These are phyloP conservation scores for Candida vaughaniae DNA, from an alignment of 805 yeast genomes.

Conservation along the genomic window DNA sequence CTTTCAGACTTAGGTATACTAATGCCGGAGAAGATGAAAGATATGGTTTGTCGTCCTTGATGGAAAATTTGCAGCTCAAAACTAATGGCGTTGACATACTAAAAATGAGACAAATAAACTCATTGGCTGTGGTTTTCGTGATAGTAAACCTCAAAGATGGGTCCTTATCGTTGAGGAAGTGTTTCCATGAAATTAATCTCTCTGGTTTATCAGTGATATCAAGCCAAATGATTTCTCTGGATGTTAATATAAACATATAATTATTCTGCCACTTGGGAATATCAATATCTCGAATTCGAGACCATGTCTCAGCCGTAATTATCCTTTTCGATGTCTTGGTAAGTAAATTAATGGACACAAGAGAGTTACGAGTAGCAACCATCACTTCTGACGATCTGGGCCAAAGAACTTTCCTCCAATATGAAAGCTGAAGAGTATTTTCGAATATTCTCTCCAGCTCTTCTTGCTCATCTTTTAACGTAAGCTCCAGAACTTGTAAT, in stretches of 20 bases:
- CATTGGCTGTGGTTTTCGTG: conserved; percentile 18
- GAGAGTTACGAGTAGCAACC: conserved; percentile 44
- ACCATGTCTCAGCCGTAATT: conserved; percentile 54
- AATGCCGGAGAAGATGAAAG: conserved; percentile 19
- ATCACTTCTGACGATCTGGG: conserved; percentile 25
- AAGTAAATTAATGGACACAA: conserved; percentile 28
- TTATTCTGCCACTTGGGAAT: conserved; percentile 12
- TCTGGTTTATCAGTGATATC: conserved; percentile 25
- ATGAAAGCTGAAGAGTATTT: conserved; percentile 44
- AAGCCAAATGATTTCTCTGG: conserved; percentile 62
- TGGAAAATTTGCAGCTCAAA: conserved; percentile 33
- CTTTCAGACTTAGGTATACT: conserved; percentile 9
- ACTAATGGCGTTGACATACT: conserved; percentile 29
- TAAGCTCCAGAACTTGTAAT: conserved; percentile 3
- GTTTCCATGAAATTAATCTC: conserved; percentile 71
- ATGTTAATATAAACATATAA: conserved; percentile 57
- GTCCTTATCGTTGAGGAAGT: conserved; percentile 56
- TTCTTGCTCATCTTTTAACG: conserved; percentile 1
- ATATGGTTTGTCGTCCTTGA: conserved; percentile 24
- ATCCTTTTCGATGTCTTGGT: conserved; percentile 22
- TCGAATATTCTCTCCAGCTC: conserved; percentile 7
- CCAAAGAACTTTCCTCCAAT: conserved; percentile 55
- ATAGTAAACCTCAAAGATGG: conserved; percentile 46
- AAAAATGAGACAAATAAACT: conserved; percentile 24
- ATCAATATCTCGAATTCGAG: conserved; percentile 46